Evolutionary conservation across 495 filamentous ascomycete species (phyloP).

Genomic region (Neurospora sp.): DNA sequence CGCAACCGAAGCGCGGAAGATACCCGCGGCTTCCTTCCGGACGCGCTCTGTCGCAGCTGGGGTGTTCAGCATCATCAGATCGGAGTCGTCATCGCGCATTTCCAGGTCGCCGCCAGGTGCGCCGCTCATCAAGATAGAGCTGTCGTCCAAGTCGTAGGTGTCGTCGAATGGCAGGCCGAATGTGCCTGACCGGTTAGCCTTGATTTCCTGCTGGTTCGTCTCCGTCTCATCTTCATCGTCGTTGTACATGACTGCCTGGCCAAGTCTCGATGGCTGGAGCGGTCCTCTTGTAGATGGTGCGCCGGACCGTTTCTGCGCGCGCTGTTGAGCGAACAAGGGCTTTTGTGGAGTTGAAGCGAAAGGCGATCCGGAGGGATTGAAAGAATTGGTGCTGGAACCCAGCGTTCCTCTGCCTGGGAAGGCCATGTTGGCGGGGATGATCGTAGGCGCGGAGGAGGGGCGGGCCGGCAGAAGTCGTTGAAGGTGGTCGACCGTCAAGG

Average conservation of each 20-base stretch:
- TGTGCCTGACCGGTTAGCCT: slow-evolving; percentile 21
- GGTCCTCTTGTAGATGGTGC: slow-evolving; percentile 12
- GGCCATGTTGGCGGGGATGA: slow-evolving; percentile 51
- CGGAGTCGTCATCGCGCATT: slow-evolving; percentile 25
- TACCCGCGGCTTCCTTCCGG: slow-evolving; percentile 34
- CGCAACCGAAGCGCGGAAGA: slow-evolving; percentile 33
- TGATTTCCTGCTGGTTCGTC: slow-evolving; percentile 21
- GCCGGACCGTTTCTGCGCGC: slow-evolving; percentile 21
- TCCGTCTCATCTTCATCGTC: slow-evolving; percentile 20
- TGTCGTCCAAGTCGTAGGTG: slow-evolving; percentile 19
- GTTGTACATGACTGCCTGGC: slow-evolving; percentile 23
- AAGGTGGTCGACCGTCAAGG: neutral
- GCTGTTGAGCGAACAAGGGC: slow-evolving; percentile 20
- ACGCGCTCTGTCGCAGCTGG: slow-evolving; percentile 36
- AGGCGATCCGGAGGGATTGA: slow-evolving; percentile 35
- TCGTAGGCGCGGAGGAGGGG: slow-evolving; percentile 54
- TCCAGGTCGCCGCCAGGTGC: neutral
- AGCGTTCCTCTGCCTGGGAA: slow-evolving; percentile 44
- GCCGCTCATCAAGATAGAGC: slow-evolving; percentile 21
- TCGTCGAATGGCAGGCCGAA: slow-evolving; percentile 23
- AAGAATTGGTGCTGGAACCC: slow-evolving; percentile 28
- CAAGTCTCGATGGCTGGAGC: slow-evolving; percentile 26
- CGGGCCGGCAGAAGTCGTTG: slow-evolving; percentile 22
- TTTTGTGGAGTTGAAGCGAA: slow-evolving; percentile 25
- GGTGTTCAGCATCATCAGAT: slow-evolving; percentile 36